Conservation (phyloP, 108 stramenopile species). For the Cyclostephanos invisitatus region DNA sequence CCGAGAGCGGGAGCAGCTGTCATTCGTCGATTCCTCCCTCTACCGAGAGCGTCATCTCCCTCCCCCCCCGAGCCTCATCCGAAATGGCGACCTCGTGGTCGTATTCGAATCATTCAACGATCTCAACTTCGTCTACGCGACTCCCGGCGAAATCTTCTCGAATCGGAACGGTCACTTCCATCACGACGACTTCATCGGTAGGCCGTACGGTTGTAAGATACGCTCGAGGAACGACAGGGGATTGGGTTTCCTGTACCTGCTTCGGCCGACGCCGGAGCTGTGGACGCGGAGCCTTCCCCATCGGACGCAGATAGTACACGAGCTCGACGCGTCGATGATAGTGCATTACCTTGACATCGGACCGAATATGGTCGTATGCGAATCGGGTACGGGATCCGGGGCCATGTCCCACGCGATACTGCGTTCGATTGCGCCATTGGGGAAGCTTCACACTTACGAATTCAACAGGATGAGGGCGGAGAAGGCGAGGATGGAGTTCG, state of each 20-base stretch:
- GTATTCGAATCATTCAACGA: constrained; percentile 85
- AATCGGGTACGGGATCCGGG: constrained; percentile 91
- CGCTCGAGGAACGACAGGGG: constrained; percentile 76
- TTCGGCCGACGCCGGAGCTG: constrained; percentile 91
- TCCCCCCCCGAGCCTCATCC: constrained; percentile 60
- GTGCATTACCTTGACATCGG: constrained; percentile 73
- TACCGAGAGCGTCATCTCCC: constrained; percentile 64
- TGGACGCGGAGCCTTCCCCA: constrained; percentile 85
- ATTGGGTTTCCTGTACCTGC: constrained; percentile 75
- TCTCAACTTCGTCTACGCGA: constrained; percentile 83
- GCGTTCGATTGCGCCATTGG: constrained; percentile 87
- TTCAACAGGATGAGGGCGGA: constrained; percentile 86
- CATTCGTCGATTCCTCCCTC: constrained; percentile 51
- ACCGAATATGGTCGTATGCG: constrained; percentile 89
- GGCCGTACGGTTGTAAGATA: constrained; percentile 85
- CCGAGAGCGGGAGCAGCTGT: too few species aligned
- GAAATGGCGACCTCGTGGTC: constrained; percentile 67
- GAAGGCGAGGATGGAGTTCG: constrained; percentile 84
- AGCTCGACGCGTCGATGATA: constrained; percentile 87
- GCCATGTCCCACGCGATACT: constrained; percentile 84
- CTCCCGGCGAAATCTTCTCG: constrained; percentile 59
- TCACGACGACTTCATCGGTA: constrained; percentile 89
- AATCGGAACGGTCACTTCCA: constrained; percentile 90
- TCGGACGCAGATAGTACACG: constrained; percentile 94
- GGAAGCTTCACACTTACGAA: constrained; percentile 90